Conservation (phyloP, 1,284 basidiomycete species). For the Ceratobasidium sp. region DNA sequence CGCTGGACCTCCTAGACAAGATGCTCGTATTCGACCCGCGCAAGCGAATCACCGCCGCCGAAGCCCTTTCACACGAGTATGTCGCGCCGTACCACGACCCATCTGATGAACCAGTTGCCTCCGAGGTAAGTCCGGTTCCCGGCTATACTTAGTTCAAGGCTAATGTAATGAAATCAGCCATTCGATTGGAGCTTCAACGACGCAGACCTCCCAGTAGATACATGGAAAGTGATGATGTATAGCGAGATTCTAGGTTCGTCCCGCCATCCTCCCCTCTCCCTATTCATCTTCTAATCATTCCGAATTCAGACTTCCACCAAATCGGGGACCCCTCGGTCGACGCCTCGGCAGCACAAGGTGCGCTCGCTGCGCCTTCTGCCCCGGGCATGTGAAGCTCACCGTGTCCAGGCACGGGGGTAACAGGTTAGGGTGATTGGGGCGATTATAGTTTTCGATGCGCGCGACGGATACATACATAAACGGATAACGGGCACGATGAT, state of each 20-base stretch:
- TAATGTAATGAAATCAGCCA: slow-evolving; percentile 58
- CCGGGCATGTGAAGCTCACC: slow-evolving; percentile 17
- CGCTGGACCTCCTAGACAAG: slow-evolving; percentile 95
- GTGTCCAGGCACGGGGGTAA: neutral
- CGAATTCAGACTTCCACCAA: slow-evolving; percentile 62
- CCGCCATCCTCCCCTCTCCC: neutral
- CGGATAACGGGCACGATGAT: neutral
- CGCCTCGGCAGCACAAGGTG: slow-evolving; percentile 15
- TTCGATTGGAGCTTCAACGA: slow-evolving; percentile 99
- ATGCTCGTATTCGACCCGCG: slow-evolving; percentile 99
- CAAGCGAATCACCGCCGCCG: slow-evolving; percentile 94
- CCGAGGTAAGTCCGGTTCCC: slow-evolving; percentile 63
- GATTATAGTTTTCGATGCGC: neutral
- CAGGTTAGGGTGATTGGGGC: neutral
- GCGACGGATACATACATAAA: slow-evolving; percentile 12
- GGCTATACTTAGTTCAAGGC: neutral
- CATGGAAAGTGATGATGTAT: slow-evolving; percentile 99
- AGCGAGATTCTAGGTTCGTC: slow-evolving; percentile 89
- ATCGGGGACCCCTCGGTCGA: slow-evolving; percentile 56
- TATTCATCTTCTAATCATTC: neutral
- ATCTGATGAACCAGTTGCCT: slow-evolving; percentile 95
- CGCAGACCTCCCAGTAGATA: slow-evolving; percentile 98
- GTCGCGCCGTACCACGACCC: slow-evolving; percentile 99
- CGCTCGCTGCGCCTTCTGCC: slow-evolving; percentile 21
- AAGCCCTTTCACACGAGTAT: slow-evolving; percentile 94